Evolutionary conservation across 2,329 filamentous ascomycete genomes (phyloP).

Genomic region (Penicillium fuscoglaucum): DNA sequence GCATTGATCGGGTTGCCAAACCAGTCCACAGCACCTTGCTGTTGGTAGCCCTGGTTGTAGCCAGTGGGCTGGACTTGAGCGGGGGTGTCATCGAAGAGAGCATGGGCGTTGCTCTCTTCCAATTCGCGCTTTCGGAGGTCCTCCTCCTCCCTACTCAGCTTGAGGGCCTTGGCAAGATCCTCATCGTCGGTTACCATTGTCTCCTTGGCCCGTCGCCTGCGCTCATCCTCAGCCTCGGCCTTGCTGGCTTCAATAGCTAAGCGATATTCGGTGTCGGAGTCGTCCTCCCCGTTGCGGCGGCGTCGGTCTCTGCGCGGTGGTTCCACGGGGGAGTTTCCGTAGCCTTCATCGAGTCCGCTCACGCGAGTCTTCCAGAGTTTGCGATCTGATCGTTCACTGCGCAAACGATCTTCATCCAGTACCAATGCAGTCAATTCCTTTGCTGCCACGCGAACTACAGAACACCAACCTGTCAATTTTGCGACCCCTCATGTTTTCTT

Average conservation of each 20-base stretch:
- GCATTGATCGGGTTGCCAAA: conserved; percentile 91
- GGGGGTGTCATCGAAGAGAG: conserved; percentile 82
- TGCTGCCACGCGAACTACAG: conserved; percentile 83
- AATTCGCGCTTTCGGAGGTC: conserved; percentile 76
- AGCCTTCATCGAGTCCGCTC: conserved; percentile 80
- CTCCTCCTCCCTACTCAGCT: conserved; percentile 93
- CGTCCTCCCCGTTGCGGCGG: conserved; percentile 65
- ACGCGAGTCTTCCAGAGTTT: conserved; percentile 97
- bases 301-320: conserved; percentile 48
- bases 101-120: conserved; percentile 78
- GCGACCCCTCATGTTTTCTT: not conserved
- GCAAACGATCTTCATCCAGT: conserved; percentile 87
- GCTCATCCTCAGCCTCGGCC: conserved; percentile 88
- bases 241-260: conserved; percentile 94
- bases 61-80: conserved; percentile 78
- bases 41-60: conserved; percentile 96
- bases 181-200: conserved; percentile 69
- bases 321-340: conserved; percentile 46
- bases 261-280: conserved; percentile 79
- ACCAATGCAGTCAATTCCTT: conserved; percentile 93
- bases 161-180: conserved; percentile 91
- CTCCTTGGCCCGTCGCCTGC: conserved; percentile 64
- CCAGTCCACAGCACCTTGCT: conserved; percentile 94
- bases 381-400: conserved; percentile 84
- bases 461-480: conserved; percentile 3